Evolutionary conservation across 1,284 basidiomycete genomes (phyloP), one percentile per base, ranked within the genome.

Genomic region (Boletellus sp.): DNA sequence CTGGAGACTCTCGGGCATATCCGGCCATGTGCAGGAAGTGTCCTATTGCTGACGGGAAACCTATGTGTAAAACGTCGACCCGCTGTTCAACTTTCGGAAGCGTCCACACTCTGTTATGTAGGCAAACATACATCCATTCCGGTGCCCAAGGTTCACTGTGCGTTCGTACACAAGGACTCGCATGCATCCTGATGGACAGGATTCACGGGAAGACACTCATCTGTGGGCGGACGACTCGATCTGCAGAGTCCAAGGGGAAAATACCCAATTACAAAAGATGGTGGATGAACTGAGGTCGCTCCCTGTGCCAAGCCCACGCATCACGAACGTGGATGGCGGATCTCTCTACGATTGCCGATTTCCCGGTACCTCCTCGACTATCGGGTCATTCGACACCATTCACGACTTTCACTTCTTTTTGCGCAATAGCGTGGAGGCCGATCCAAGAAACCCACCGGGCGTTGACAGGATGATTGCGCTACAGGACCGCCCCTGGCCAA

Each of bases 111-210:
- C 1, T 16, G 21, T 5, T 54, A 44, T 4, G 18, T 54, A 0
- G 38, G 13, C 0, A 1, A 22, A 4, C 38, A 49, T 13, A 58
- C 48, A 0, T 45, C 47, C 10, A 45, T 58, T 32, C 56, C 38
- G 1, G 52, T 51, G 0, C 56, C 52, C 0, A 55, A 36, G 35
- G 43, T 58, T 15, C 16, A 48, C 5, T 55, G 39, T 13, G 48
- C 53, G 1, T 57, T 51, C 1, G 16, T 48, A 5, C 42, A 51
- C 15, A 40, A 45, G 0, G 45, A 39, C 0, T 15, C 1, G 0
- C 42, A 21, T 58, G 51, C 39, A 55, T 57, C 15, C 1, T 57
- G 6, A 57, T 57, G 48, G 56, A 58, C 1, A 49, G 41, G 43
- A 39, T 57, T 1, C 2, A 41, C 0, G 50, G 54, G 0, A 4